Base-by-base conservation (phyloP, 306 rosid genomes). In the Pterocarpus santalinus region DNA sequence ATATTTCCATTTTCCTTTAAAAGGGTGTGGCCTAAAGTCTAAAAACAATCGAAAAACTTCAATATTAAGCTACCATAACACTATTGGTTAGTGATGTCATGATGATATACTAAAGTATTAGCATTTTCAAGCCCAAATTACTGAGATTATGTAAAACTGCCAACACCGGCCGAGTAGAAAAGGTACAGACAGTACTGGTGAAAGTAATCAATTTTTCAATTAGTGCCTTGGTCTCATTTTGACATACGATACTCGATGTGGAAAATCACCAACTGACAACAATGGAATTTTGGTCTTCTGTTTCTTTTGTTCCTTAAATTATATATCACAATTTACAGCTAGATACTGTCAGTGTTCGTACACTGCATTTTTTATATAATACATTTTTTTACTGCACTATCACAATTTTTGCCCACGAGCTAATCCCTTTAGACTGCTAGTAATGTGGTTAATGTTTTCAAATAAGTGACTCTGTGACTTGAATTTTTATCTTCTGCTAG, bases 11-110 rank as follows among this genome's bases (percentile, higher is more conserved):
- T 55, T 16, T 55, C 22, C 30, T n/a, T 36, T 9, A 66, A 69
- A 44, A 13, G 17, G 12, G 34, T 22, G 44, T 36, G 10, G 43
- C 11, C 69, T 34, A 35, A 14, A 10, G 2, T 35, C 44, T 1
- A 64, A 39, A 67, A 69, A 8, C 36, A 64, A 64, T 35, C 47
- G 4, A 51, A 76, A 43, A 44, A 8, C 72, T 76, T 16, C 53
- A 49, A 76, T 51, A 63, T 72, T 30, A 68, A 72, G 72, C 68
- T 53, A 53, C 38, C 61, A 64, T 22, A 38, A 5, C 34, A 67
- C 30, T 66, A 34, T 32, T 74, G 4, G 49, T 67, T 67, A 61
- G 77, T 82, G 85, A 82, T 60, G 81, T 82, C 85, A 76, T 41
- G 73, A 60, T 82, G 85, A 82, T 82, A 47, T 68, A 47, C 10